A percentile compares a stretch with the other conserved stretches of the same genome.
Conservation (phyloP, 176 grass and related monocot genomes). For the Oryza officinalis region DNA sequence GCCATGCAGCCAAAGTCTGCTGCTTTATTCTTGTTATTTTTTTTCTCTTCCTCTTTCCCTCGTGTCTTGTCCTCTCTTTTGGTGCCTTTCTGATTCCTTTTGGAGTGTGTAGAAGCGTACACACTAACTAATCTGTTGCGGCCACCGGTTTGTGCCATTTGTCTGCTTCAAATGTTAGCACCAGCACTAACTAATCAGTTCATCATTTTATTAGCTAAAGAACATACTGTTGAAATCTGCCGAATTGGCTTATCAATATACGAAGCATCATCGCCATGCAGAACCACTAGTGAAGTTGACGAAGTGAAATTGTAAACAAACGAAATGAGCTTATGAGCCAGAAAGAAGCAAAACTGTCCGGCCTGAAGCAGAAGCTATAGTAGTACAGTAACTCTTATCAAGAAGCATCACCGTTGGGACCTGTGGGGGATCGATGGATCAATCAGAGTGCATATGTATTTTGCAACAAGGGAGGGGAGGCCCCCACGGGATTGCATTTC, state of each 20-base stretch:
- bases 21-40: conserved; percentile 11
- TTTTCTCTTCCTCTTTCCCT: background rate
- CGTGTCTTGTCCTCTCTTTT: background rate
- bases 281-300: background rate
- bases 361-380: background rate
- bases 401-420: background rate
- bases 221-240: background rate
- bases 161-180: background rate
- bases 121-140: conserved; percentile 4
- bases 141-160: background rate
- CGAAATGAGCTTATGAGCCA: background rate
- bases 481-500: background rate
- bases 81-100: conserved; percentile 2
- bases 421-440: background rate
- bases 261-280: background rate
- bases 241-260: no score
- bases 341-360: background rate
- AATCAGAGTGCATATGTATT: background rate
- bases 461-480: background rate
- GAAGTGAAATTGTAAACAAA: background rate
- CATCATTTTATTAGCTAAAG: background rate
- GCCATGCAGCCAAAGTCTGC: conserved; percentile 24
- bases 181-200: background rate
- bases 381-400: background rate
- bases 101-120: background rate